Conservation (phyloP, 257 asterid species). For the Ehretia macrophylla region DNA sequence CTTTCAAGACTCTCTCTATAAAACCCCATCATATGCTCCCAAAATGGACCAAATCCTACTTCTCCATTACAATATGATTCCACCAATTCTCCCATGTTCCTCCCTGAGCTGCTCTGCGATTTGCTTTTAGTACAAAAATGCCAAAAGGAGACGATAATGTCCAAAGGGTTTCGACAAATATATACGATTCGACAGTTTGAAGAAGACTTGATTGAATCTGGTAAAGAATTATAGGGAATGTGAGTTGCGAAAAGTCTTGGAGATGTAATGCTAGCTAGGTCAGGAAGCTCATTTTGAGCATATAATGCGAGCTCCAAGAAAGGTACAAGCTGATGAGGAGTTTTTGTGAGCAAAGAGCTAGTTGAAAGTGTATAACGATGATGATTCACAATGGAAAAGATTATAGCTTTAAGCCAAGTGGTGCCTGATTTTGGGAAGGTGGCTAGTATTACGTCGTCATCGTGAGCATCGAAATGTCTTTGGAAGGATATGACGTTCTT, state of each 20-base stretch:
- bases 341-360: neutral
- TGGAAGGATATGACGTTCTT: neutral
- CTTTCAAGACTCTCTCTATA: neutral
- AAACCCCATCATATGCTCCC: conserved; percentile 8
- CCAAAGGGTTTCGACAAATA: conserved; percentile 19
- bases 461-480: conserved; percentile 1
- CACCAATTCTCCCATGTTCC: neutral
- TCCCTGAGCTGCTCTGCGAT: neutral
- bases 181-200: conserved; percentile 12
- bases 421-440: conserved; percentile 24
- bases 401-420: conserved; percentile 19
- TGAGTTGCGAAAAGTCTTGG: conserved; percentile 14
- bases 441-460: conserved; percentile 10
- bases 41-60: neutral
- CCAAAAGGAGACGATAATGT: neutral
- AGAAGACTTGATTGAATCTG: neutral
- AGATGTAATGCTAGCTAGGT: neutral
- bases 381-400: conserved; percentile 7
- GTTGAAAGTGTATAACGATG: neutral
- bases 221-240: conserved; percentile 6
- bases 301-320: conserved; percentile 7
- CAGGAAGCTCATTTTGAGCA: neutral
- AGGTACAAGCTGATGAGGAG: conserved; percentile 17
- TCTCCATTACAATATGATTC: conserved; percentile 4
- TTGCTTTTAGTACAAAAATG: neutral